Percentiles rank a stretch among this genome's conserved stretches.
Evolutionary conservation across 768 basidiomycete genomes (phyloP).

Genomic region (Termitomyces sp.): DNA sequence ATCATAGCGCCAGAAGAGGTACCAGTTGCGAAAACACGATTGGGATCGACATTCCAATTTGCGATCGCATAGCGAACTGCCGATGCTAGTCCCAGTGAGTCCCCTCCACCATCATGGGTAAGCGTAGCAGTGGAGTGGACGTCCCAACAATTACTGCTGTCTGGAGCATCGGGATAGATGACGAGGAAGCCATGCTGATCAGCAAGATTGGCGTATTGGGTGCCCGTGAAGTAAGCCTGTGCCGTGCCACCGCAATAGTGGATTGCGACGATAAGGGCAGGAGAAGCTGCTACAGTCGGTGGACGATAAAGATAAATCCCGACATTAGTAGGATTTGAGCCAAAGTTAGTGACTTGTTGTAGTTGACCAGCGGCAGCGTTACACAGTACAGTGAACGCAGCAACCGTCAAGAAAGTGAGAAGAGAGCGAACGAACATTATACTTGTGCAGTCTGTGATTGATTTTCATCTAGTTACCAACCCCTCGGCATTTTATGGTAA

Average conservation of each 20-base stretch:
- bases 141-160: slow-evolving; percentile 47
- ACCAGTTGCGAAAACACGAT: slow-evolving; percentile 45
- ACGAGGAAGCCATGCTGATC: slow-evolving; percentile 47
- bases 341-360: slow-evolving; percentile 43
- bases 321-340: slow-evolving; percentile 51
- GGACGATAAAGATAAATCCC: slow-evolving; percentile 43
- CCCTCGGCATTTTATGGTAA: neutral
- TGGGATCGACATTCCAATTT: slow-evolving; percentile 40
- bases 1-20: slow-evolving; percentile 55
- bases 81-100: slow-evolving; percentile 45
- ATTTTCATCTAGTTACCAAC: no score
- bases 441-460: no score
- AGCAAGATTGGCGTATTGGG: slow-evolving; percentile 44
- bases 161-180: slow-evolving; percentile 41
- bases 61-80: slow-evolving; percentile 42
- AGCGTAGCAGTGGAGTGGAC: slow-evolving; percentile 44
- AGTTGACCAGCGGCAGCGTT: slow-evolving; percentile 26
- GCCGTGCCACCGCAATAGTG: slow-evolving; percentile 52
- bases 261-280: slow-evolving; percentile 47
- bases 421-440: slow-evolving; percentile 8
- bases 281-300: slow-evolving; percentile 27
- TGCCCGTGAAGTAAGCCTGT: slow-evolving; percentile 45
- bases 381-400: slow-evolving; percentile 15
- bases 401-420: slow-evolving; percentile 8
- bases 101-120: slow-evolving; percentile 52